These are phyloP conservation scores for Bolboschoenus planiculmis DNA, from an alignment of 176 grass and related monocot species.

Conservation along the genomic window DNA sequence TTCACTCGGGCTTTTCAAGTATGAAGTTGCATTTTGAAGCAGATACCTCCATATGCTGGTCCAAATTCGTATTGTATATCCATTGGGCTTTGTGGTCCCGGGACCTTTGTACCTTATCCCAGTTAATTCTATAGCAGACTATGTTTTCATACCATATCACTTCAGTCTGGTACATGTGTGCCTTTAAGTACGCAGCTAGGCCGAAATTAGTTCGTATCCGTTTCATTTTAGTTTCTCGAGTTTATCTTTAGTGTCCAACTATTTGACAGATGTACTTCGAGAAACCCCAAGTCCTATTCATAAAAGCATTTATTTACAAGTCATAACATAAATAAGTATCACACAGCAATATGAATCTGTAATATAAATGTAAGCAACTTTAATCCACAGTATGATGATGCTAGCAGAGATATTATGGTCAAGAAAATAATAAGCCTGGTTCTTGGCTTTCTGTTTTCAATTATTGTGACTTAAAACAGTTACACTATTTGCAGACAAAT, in stretches of 20 bases:
- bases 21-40: background rate
- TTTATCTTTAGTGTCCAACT: background rate
- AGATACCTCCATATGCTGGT: background rate
- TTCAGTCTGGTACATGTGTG: too few species aligned
- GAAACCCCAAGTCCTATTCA: background rate
- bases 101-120: background rate
- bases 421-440: background rate
- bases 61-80: background rate
- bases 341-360: background rate
- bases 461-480: background rate
- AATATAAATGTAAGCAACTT: background rate
- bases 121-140: background rate
- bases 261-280: background rate
- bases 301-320: background rate
- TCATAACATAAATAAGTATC: background rate
- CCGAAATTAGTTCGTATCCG: background rate
- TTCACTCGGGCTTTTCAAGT: background rate
- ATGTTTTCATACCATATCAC: background rate
- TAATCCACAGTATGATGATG: background rate
- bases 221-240: background rate
- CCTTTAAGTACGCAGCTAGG: background rate
- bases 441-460: background rate
- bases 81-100: background rate
- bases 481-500: background rate
- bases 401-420: background rate